Percentiles rank a stretch among this genome's conserved stretches.
Conservation (phyloP, 805 yeast genomes). For the Lachancea fermentati region DNA sequence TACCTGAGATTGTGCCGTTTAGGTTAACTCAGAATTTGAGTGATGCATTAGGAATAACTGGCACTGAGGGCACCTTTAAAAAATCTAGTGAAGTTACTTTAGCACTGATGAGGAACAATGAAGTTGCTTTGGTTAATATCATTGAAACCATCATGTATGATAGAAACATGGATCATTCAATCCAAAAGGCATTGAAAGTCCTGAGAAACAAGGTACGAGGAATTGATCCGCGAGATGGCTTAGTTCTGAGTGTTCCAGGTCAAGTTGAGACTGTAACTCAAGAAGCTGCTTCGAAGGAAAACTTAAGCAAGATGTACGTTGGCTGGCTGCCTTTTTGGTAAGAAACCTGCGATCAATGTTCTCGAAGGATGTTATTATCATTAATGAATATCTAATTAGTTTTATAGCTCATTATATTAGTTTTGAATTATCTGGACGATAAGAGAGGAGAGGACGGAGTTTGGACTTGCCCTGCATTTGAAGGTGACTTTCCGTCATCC, state of each 20-base stretch:
- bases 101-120: conserved; percentile 65
- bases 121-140: conserved; percentile 79
- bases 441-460: background rate
- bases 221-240: conserved; percentile 69
- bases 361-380: background rate
- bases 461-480: background rate
- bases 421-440: background rate
- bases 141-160: conserved; percentile 91
- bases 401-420: background rate
- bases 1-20: conserved; percentile 94
- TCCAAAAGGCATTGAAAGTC: conserved; percentile 59
- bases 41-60: conserved; percentile 84
- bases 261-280: conserved; percentile 87
- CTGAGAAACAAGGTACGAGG: conserved; percentile 82
- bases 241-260: conserved; percentile 85
- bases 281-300: conserved; percentile 67
- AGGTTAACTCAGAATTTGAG: conserved; percentile 82
- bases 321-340: conserved; percentile 85
- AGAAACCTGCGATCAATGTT: background rate
- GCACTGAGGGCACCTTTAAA: conserved; percentile 86
- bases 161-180: conserved; percentile 46
- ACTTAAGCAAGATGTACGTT: conserved; percentile 78
- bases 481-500: background rate
- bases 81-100: conserved; percentile 81
- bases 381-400: background rate